A percentile compares a stretch with the other conserved stretches of the same genome.
Conservation (phyloP, 208 protist genomes). For the Trypanosoma cruzi region DNA sequence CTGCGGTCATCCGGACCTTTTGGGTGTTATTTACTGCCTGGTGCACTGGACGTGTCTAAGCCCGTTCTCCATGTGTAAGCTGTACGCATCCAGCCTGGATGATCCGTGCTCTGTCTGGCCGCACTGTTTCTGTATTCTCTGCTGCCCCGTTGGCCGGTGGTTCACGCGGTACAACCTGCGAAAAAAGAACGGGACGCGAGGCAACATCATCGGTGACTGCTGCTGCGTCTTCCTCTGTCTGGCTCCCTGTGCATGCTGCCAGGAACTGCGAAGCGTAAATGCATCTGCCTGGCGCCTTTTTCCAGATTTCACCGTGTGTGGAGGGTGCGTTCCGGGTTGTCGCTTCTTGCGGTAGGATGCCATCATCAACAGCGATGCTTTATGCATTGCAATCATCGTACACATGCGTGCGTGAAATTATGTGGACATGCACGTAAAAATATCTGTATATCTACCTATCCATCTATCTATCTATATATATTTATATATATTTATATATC, state of each 20-base stretch:
- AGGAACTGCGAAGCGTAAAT: slow-evolving; percentile 71
- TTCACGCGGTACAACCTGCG: slow-evolving; percentile 89
- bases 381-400: too few relatives aligned
- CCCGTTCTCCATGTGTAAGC: slow-evolving; percentile 61
- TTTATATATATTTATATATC: slow-evolving; percentile 14
- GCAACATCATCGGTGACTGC: slow-evolving; percentile 83
- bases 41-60: slow-evolving; percentile 52
- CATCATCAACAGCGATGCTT: too few relatives aligned
- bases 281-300: slow-evolving; percentile 59
- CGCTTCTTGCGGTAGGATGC: slow-evolving; percentile 49
- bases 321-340: slow-evolving; percentile 49
- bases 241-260: slow-evolving; percentile 68
- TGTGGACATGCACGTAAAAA: too few relatives aligned
- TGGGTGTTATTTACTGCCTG: slow-evolving; percentile 47
- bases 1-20: slow-evolving; percentile 61
- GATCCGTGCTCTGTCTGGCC: slow-evolving; percentile 67
- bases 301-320: slow-evolving; percentile 43
- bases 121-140: slow-evolving; percentile 70
- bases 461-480: slow-evolving; percentile 2
- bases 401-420: too few relatives aligned
- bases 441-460: slow-evolving; percentile 4
- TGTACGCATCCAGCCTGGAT: slow-evolving; percentile 72
- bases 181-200: slow-evolving; percentile 61
- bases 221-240: slow-evolving; percentile 66
- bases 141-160: slow-evolving; percentile 55